Percentiles rank a stretch among this genome's conserved stretches.
These are phyloP conservation scores for Eustoma russellianum DNA, from an alignment of 257 asterid species.

Conservation along the genomic window DNA sequence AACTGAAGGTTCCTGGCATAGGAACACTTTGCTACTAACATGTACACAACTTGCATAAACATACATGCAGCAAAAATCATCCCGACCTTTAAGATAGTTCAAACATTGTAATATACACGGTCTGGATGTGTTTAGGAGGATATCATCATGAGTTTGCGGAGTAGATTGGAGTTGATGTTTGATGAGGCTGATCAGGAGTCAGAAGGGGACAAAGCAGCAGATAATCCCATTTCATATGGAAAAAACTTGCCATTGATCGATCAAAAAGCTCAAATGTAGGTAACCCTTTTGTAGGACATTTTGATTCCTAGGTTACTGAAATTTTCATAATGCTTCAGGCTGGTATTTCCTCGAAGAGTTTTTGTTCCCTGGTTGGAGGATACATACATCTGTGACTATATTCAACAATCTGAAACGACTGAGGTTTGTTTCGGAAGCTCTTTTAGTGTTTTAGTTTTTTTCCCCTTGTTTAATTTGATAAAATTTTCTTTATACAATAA, in stretches of 20 bases:
- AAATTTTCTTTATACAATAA: too few relatives aligned
- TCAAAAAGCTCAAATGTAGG: conserved; percentile 50
- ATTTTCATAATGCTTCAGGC: conserved; percentile 26
- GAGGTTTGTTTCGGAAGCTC: conserved; percentile 48
- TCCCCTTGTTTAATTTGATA: too few relatives aligned
- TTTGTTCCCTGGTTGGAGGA: conserved; percentile 87
- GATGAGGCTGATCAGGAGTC: conserved; percentile 69
- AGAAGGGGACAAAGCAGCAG: conserved; percentile 34
- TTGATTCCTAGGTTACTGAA: too few relatives aligned
- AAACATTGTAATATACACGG: too few relatives aligned
- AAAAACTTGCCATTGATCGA: conserved; percentile 40
- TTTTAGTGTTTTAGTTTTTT: too few relatives aligned
- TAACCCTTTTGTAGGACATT: too few relatives aligned
- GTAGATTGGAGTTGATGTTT: conserved; percentile 74
- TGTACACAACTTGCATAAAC: too few relatives aligned
- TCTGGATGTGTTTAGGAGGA: conserved; percentile 51
- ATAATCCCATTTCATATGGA: conserved; percentile 20
- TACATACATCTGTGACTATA: conserved; percentile 73
- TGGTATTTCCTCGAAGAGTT: conserved; percentile 78
- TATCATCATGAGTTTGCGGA: conserved; percentile 66
- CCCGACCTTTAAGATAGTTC: too few relatives aligned
- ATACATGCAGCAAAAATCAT: too few relatives aligned
- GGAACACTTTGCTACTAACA: too few relatives aligned
- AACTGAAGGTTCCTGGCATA: too few relatives aligned
- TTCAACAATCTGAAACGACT: conserved; percentile 64